Base-by-base conservation (phyloP, 768 basidiomycete genomes). In the Lentinula sp. region DNA sequence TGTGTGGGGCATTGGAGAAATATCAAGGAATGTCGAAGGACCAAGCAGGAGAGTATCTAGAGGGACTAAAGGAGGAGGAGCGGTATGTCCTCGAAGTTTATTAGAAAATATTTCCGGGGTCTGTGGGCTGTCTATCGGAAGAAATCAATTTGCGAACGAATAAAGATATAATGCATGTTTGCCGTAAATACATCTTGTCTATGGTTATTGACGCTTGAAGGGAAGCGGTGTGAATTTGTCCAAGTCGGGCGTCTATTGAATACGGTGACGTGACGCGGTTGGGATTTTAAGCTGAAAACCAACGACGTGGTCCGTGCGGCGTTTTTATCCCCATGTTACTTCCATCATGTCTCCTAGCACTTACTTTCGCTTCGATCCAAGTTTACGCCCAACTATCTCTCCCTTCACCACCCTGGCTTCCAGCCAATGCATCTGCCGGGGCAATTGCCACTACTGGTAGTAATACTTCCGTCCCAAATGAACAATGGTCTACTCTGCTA, bases 31-130 rank as follows among this genome's bases (percentile, higher is more conserved):
- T 84, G 70, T 81, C 85, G 12, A 75, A 79, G 49, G 79, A 83
- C 59, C 71, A 78, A 41, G 97, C 96, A 2, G 91, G 88, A 42
- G 83, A 82, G 57, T 94, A 87, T 72, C 76, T 99, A 33, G 95
- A 98, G 76, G 79, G 86, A 49, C 74, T 95, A 68, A 97, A 99
- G 77, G 96, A 95, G 72, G 93, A 95, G 67, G 97, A 98, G 74
- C 88, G 96, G 49, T 99, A 98, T 73, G 94, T 99, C 8, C 82
- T 98, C 23, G 97, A 99, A 84, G 97, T 93, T 33, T 56, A 56
- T 15, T 56, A 56, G 23, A 10, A 33, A 35, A 9, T 51, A 13
- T 8, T 20, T 55, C 2, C 35, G 32, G 52, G 36, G 39, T 37
- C 28, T 18, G 39, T 54, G 45, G 12, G 16, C 15, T 9, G 28